These are phyloP conservation scores for Penicillium sp. DNA, from an alignment of 2,329 filamentous ascomycete species.

Conservation along the genomic window DNA sequence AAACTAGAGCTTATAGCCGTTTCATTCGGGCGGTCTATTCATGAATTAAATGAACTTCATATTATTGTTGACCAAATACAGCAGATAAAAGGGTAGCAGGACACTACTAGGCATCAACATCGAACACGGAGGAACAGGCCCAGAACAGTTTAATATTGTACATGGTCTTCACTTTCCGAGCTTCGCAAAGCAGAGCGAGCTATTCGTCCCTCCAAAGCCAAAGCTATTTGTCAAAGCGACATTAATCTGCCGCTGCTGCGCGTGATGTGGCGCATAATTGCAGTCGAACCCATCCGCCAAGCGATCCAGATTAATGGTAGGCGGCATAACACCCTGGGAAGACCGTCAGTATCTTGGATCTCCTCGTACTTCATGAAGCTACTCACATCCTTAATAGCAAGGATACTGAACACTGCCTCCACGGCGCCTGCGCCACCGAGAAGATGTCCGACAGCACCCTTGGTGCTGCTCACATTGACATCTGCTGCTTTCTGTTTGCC, in stretches of 20 bases:
- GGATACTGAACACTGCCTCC: constrained; percentile 77
- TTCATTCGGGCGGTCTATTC: background rate
- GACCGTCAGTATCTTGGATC: background rate
- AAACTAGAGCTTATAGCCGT: background rate
- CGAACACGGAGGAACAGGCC: background rate
- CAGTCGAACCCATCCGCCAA: constrained; percentile 65
- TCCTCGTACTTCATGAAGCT: background rate
- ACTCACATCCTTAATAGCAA: constrained; percentile 72
- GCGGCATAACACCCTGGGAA: constrained; percentile 67
- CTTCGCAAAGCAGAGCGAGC: constrained; percentile 67
- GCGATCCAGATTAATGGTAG: constrained; percentile 74
- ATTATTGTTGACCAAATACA: background rate
- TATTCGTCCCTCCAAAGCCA: constrained; percentile 95
- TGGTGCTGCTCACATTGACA: constrained; percentile 86
- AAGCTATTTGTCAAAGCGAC: constrained; percentile 92
- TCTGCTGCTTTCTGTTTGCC: constrained; percentile 58
- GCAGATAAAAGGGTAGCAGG: background rate
- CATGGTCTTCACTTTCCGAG: constrained; percentile 14
- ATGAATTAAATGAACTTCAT: background rate
- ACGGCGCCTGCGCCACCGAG: constrained; percentile 86
- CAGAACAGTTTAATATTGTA: constrained; percentile 11
- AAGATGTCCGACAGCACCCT: constrained; percentile 86
- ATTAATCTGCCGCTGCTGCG: constrained; percentile 65
- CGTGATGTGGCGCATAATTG: constrained; percentile 72
- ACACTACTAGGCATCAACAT: background rate